Conservation (phyloP, 2,329 filamentous ascomycete species). For the Aspergillus texensis region DNA sequence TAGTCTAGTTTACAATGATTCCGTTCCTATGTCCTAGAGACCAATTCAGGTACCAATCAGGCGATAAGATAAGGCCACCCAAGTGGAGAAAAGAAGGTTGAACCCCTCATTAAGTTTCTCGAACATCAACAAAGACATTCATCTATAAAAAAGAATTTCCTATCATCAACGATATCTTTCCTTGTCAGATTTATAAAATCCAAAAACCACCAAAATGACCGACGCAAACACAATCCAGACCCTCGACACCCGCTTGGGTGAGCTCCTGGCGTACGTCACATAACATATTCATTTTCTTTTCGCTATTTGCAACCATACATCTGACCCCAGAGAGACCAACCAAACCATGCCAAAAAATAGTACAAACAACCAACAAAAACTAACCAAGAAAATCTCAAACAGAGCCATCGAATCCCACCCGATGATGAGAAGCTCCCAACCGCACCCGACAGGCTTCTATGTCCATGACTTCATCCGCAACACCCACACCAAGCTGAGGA, state of each 20-base stretch:
- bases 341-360: not conserved
- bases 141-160: not conserved
- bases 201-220: slow-evolving; percentile 18
- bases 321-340: not conserved
- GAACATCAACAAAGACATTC: not conserved
- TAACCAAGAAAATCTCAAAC: not conserved
- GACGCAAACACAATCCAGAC: slow-evolving; percentile 23
- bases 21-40: not conserved
- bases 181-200: not conserved
- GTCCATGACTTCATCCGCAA: slow-evolving; percentile 70
- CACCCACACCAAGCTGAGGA: slow-evolving; percentile 54
- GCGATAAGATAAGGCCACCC: not conserved
- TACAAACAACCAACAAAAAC: not conserved
- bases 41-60: not conserved
- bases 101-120: not conserved
- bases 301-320: not conserved
- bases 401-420: slow-evolving; percentile 36
- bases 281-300: not conserved
- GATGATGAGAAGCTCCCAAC: slow-evolving; percentile 32
- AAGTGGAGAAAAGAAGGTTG: not conserved
- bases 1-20: not conserved
- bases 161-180: not conserved
- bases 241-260: slow-evolving; percentile 4
- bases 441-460: slow-evolving; percentile 48
- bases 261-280: slow-evolving; percentile 29